Percentiles rank a stretch among this genome's conserved stretches.
Evolutionary conservation across 768 basidiomycete species (phyloP).

Genomic region (Termitomyces eurrhizus): DNA sequence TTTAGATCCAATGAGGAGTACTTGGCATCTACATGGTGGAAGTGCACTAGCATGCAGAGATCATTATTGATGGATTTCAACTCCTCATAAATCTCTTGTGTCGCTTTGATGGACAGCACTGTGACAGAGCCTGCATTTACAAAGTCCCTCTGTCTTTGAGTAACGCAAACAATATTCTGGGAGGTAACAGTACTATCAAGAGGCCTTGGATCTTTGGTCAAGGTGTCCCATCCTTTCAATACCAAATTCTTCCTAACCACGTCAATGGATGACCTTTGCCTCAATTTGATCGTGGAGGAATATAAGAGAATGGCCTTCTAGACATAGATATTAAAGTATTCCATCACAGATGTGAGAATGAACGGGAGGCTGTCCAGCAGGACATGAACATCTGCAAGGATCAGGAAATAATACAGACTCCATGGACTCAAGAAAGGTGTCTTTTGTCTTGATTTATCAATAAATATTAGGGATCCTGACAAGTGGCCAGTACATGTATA

Average conservation of each 20-base stretch:
- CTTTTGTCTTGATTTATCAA: too few species aligned
- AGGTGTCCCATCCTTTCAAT: conserved; percentile 31
- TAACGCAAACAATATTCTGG: neutral
- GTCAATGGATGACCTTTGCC: conserved; percentile 19
- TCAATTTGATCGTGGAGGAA: neutral
- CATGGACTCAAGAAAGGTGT: too few species aligned
- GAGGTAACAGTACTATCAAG: conserved; percentile 24
- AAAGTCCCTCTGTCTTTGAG: neutral
- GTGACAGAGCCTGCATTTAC: neutral
- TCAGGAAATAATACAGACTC: too few species aligned
- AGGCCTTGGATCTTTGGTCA: conserved; percentile 31
- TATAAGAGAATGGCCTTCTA: conserved; percentile 4
- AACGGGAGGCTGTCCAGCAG: conserved; percentile 25
- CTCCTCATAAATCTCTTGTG: neutral
- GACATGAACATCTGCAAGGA: conserved; percentile 22
- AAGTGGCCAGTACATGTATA: too few species aligned
- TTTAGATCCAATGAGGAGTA: conserved; percentile 23
- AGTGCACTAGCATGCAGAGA: conserved; percentile 19
- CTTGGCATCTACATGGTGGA: conserved; percentile 26
- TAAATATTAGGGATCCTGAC: too few species aligned
- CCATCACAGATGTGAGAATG: conserved; percentile 17
- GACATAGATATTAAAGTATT: conserved; percentile 12
- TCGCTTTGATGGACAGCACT: neutral
- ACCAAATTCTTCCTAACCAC: conserved; percentile 26
- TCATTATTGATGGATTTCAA: neutral